Conservation (phyloP, 371 early-diverging fungal genomes). For the Mortierella sp. region DNA sequence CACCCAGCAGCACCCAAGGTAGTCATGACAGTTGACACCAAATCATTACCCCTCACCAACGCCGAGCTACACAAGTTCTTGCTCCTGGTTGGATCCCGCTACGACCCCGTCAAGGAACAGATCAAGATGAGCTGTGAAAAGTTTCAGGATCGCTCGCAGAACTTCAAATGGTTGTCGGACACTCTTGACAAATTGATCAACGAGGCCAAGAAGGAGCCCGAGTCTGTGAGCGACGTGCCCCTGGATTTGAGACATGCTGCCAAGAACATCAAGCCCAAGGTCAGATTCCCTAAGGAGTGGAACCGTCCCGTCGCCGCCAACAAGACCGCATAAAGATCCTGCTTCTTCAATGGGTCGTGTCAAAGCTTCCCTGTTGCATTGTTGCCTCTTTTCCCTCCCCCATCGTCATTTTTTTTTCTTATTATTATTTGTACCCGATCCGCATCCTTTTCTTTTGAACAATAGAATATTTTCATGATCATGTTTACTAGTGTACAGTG, state of each 20-base stretch:
- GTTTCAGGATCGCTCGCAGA: constrained; percentile 75
- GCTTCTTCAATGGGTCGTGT: not conserved
- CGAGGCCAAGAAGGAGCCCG: constrained; percentile 66
- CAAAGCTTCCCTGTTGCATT: not conserved
- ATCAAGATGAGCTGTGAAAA: constrained; percentile 73
- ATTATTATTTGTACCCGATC: not conserved
- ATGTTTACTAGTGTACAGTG: not conserved
- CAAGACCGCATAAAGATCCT: constrained; percentile 23
- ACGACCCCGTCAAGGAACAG: constrained; percentile 65
- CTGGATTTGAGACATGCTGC: constrained; percentile 67
- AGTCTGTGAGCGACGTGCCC: constrained; percentile 74
- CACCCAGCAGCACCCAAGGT: constrained; percentile 74
- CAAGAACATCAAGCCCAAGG: constrained; percentile 67
- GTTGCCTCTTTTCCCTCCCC: not conserved
- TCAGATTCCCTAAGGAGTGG: constrained; percentile 79
- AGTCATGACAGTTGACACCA: constrained; percentile 68
- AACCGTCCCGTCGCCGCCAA: constrained; percentile 53
- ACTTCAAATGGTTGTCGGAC: constrained; percentile 76
- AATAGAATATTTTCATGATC: constrained; percentile 13
- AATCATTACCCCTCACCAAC: constrained; percentile 64
- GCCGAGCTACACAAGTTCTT: constrained; percentile 71
- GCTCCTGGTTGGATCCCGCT: constrained; percentile 72
- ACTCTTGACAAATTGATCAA: constrained; percentile 66
- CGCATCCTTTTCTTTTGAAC: not conserved
- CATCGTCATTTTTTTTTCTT: not conserved